Evolutionary conservation across 257 asterid species (phyloP).

Genomic region (Gentiana dahurica): DNA sequence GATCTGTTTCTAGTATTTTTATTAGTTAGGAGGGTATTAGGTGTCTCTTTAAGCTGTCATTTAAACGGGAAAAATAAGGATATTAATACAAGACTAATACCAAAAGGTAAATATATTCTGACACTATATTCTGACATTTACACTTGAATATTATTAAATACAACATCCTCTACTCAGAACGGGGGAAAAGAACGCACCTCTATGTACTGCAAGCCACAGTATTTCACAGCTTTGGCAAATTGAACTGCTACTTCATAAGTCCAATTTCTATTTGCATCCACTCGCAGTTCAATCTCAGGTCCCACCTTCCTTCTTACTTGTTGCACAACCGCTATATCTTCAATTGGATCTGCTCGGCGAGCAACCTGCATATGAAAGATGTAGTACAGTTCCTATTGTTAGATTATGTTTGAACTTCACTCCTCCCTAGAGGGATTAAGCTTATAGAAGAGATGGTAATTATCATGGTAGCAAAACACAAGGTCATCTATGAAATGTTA

Average conservation of each 20-base stretch:
- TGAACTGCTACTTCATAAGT: constrained; percentile 55
- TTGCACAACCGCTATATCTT: constrained; percentile 69
- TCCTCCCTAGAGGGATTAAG: too few relatives aligned
- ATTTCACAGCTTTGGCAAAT: constrained; percentile 62
- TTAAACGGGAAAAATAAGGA: too few relatives aligned
- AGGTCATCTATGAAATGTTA: too few relatives aligned
- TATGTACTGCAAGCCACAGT: constrained; percentile 68
- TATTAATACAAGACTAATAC: too few relatives aligned
- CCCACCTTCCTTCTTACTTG: constrained; percentile 83
- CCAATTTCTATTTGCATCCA: constrained; percentile 90
- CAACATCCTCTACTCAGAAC: background rate
- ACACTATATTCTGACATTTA: too few relatives aligned
- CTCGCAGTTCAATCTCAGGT: constrained; percentile 54
- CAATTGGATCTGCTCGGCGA: constrained; percentile 55
- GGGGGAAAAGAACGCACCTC: constrained; percentile 44
- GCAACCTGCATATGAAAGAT: constrained; percentile 48
- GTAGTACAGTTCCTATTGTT: background rate
- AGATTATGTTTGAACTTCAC: background rate
- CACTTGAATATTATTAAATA: too few relatives aligned
- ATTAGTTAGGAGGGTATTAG: too few relatives aligned
- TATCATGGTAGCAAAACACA: too few relatives aligned
- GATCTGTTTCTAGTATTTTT: too few relatives aligned
- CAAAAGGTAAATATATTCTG: too few relatives aligned
- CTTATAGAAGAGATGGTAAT: too few relatives aligned
- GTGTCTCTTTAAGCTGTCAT: too few relatives aligned